phyloP scores from a whole-genome alignment of 192 early-diverging fungal species.

The Mortierella claussenii region DNA sequence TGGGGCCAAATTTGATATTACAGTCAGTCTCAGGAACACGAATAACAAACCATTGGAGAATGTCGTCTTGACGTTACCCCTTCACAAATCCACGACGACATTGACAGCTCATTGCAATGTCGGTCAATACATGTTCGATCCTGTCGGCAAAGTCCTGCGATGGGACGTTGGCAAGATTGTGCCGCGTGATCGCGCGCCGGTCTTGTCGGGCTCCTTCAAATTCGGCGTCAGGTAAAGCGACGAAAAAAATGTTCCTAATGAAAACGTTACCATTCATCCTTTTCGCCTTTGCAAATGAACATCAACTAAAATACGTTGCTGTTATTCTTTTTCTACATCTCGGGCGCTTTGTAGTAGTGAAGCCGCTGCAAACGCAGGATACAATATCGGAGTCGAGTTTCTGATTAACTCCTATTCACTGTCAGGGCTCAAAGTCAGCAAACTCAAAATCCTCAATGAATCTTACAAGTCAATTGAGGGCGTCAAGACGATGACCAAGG shows the following conservation, averaged over 20 bases:
- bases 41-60: constrained; percentile 76
- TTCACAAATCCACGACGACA: constrained; percentile 63
- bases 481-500: constrained; percentile 67
- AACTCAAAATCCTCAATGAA: constrained; percentile 76
- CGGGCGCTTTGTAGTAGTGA: constrained; percentile 34
- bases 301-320: no score
- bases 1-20: constrained; percentile 78
- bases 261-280: not conserved
- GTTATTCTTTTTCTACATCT: not conserved
- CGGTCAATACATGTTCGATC: constrained; percentile 78
- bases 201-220: constrained; percentile 69
- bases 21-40: constrained; percentile 68
- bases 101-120: constrained; percentile 71
- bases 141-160: constrained; percentile 65
- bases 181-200: constrained; percentile 64
- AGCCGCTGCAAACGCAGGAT: constrained; percentile 56
- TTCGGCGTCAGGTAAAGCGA: constrained; percentile 44
- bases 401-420: constrained; percentile 75
- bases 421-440: constrained; percentile 79
- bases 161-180: constrained; percentile 78
- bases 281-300: no score
- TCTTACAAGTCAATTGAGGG: constrained; percentile 82
- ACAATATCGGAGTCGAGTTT: constrained; percentile 73
- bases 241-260: not conserved
- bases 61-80: constrained; percentile 68